Evolutionary conservation across 2,329 filamentous ascomycete species (phyloP).

Genomic region (Ophiostoma sp.): DNA sequence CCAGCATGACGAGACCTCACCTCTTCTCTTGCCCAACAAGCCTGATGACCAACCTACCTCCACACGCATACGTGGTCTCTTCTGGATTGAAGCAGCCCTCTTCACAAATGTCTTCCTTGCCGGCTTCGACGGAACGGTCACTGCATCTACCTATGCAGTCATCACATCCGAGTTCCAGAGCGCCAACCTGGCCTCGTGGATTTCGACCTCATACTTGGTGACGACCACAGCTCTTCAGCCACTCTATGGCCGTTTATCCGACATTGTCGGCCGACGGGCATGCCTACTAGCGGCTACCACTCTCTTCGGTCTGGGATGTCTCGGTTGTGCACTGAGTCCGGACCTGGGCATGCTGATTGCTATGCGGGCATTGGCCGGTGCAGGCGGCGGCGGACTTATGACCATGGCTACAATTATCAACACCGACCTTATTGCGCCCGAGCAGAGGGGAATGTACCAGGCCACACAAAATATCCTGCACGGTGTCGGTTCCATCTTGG

Average conservation of each 20-base stretch:
- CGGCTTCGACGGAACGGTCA: constrained; percentile 71
- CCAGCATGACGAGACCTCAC: background rate
- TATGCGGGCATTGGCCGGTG: constrained; percentile 50
- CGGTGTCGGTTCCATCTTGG: constrained; percentile 65
- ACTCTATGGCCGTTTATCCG: constrained; percentile 51
- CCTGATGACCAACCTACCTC: background rate
- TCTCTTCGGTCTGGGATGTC: constrained; percentile 38
- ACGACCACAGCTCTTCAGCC: constrained; percentile 75
- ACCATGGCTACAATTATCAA: constrained; percentile 69
- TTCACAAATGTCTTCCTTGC: constrained; percentile 66
- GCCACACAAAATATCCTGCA: constrained; percentile 72
- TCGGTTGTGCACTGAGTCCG: constrained; percentile 59
- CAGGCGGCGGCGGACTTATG: constrained; percentile 72
- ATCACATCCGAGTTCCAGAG: constrained; percentile 50
- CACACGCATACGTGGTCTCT: constrained; percentile 44
- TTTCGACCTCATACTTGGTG: constrained; percentile 65
- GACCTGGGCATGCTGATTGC: constrained; percentile 51
- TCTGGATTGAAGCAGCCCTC: constrained; percentile 61
- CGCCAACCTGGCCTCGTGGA: constrained; percentile 56
- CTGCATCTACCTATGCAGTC: constrained; percentile 70
- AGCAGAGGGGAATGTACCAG: constrained; percentile 72
- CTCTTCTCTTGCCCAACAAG: background rate
- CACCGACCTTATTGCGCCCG: constrained; percentile 68
- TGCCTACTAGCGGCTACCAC: constrained; percentile 62
- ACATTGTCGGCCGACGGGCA: constrained; percentile 67